Percentiles rank a stretch among this genome's conserved stretches.
Evolutionary conservation across 129 eudicot genomes (phyloP).

Genomic region (Chrysanthemum seticuspe): DNA sequence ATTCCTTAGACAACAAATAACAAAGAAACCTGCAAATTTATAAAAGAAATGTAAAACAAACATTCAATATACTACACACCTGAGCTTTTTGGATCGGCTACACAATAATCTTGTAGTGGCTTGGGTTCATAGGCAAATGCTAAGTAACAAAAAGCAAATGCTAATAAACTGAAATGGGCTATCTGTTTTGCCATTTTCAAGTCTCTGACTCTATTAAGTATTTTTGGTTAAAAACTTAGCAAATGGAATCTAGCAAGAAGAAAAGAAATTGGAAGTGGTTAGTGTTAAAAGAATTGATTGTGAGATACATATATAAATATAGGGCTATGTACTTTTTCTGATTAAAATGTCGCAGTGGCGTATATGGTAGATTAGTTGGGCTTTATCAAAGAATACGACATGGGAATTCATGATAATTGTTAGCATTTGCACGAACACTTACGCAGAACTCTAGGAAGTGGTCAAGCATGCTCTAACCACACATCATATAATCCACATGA

Average conservation of each 20-base stretch:
- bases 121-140: conserved; percentile 32
- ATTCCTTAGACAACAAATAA: background rate
- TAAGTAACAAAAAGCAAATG: conserved; percentile 25
- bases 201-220: background rate
- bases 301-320: conserved; percentile 26
- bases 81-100: conserved; percentile 41
- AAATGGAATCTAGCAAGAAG: conserved; percentile 1
- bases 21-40: conserved; percentile 2
- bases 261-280: background rate
- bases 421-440: conserved; percentile 28
- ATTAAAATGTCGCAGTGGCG: background rate
- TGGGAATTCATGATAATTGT: conserved; percentile 22
- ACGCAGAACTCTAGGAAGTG: conserved; percentile 19
- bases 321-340: background rate
- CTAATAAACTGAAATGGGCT: conserved; percentile 23
- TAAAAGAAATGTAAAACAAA: no score
- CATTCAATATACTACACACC: conserved; percentile 25
- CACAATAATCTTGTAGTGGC: conserved; percentile 46
- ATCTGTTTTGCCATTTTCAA: conserved; percentile 28
- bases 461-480: conserved; percentile 34
- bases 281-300: conserved; percentile 22
- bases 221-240: conserved; percentile 4
- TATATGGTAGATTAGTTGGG: background rate
- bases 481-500: conserved; percentile 36
- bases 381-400: background rate